These are phyloP conservation scores for Ceratocystis ficicola DNA, from an alignment of 2,329 filamentous ascomycete species.

Conservation along the genomic window DNA sequence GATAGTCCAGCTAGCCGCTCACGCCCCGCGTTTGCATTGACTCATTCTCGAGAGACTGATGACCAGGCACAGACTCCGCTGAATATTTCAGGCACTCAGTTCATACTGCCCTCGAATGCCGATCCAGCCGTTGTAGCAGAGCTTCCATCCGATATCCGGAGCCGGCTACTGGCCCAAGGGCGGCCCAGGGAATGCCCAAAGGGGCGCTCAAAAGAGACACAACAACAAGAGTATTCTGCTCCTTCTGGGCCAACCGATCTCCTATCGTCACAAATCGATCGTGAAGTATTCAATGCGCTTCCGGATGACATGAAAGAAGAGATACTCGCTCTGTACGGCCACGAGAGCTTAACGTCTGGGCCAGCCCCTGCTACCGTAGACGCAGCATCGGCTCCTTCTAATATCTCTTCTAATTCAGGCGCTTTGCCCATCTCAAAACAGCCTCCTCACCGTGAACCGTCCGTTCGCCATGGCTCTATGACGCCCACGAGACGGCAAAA, in stretches of 20 bases:
- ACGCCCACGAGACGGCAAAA: slow-evolving; percentile 28
- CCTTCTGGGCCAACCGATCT: slow-evolving; percentile 30
- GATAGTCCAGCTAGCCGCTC: background rate
- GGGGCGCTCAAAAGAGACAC: background rate
- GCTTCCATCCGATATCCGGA: slow-evolving; percentile 70
- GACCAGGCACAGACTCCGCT: slow-evolving; percentile 52
- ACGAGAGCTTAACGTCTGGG: slow-evolving; percentile 29
- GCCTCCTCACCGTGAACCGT: slow-evolving; percentile 3
- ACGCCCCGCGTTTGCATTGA: slow-evolving; percentile 43
- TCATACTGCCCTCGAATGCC: slow-evolving; percentile 72
- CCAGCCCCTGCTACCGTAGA: slow-evolving; percentile 25
- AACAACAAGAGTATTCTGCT: background rate
- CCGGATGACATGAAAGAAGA: slow-evolving; percentile 80
- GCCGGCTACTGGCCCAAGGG: slow-evolving; percentile 54
- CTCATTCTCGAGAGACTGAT: slow-evolving; percentile 38
- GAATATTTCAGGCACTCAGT: slow-evolving; percentile 79
- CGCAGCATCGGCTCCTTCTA: slow-evolving; percentile 25
- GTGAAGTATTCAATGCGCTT: slow-evolving; percentile 68
- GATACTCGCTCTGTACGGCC: slow-evolving; percentile 59
- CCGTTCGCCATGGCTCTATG: background rate
- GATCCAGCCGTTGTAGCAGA: slow-evolving; percentile 75
- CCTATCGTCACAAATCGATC: slow-evolving; percentile 71
- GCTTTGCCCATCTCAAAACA: background rate
- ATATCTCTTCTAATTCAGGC: background rate
- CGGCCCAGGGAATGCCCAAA: slow-evolving; percentile 20